These are phyloP conservation scores for Polyporus arcularius DNA, from an alignment of 768 basidiomycete genomes.

Conservation along the genomic window DNA sequence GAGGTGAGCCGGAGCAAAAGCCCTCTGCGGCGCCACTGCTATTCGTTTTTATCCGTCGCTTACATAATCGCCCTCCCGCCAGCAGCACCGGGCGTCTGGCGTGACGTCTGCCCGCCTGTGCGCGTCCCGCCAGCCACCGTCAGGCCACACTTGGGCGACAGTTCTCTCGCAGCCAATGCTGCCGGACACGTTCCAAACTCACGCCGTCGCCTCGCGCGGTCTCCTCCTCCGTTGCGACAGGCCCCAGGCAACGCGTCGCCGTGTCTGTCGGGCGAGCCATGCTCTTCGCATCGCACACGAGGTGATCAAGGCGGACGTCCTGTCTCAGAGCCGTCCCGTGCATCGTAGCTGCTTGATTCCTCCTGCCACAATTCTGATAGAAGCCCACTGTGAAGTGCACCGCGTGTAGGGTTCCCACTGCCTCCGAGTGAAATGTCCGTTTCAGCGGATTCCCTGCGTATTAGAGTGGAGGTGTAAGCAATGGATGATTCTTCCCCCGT, in stretches of 20 bases:
- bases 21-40: conserved; percentile 20
- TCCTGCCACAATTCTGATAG: conserved; percentile 29
- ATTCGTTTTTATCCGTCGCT: conserved; percentile 22
- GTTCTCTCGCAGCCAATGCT: conserved; percentile 6
- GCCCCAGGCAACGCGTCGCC: conserved; percentile 6
- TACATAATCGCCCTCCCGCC: conserved; percentile 14
- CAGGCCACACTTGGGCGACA: background rate
- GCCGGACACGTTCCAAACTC: conserved; percentile 14
- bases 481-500: too few relatives aligned
- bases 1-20: conserved; percentile 25
- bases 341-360: conserved; percentile 9
- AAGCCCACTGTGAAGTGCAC: too few relatives aligned
- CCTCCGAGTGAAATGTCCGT: too few relatives aligned
- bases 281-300: conserved; percentile 24
- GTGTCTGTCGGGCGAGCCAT: conserved; percentile 13
- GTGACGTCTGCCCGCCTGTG: conserved; percentile 1
- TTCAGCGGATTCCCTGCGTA: too few relatives aligned
- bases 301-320: conserved; percentile 18
- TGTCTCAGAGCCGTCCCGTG: conserved; percentile 7
- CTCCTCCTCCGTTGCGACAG: conserved; percentile 14
- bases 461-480: too few relatives aligned
- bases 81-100: background rate
- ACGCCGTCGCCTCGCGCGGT: conserved; percentile 2
- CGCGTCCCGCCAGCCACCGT: background rate
- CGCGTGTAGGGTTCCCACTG: too few relatives aligned